phyloP scores from a whole-genome alignment of 441 rosid genomes.

The Gossypium trilobum region DNA sequence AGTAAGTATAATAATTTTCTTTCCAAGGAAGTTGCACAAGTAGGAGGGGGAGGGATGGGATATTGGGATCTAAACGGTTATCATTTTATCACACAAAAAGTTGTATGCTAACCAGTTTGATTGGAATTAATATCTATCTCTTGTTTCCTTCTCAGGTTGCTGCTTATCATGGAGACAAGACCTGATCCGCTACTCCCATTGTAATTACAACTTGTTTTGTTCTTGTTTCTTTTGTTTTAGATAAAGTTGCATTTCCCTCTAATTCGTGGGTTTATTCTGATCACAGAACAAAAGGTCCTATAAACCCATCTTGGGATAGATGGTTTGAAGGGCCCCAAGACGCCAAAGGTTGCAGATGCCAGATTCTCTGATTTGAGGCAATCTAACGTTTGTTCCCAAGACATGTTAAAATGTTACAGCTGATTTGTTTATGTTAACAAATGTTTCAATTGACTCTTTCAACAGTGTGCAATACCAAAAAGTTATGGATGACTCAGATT shows the following conservation, averaged over 20 bases:
- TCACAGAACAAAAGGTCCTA: constrained; percentile 61
- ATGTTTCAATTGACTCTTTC: neutral
- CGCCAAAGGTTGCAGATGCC: constrained; percentile 60
- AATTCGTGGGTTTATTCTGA: constrained; percentile 6
- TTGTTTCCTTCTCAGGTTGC: constrained; percentile 34
- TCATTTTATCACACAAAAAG: neutral
- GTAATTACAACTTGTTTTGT: constrained; percentile 28
- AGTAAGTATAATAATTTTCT: constrained; percentile 39
- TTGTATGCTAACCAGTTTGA: neutral
- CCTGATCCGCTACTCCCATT: constrained; percentile 68
- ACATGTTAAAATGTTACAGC: constrained; percentile 12
- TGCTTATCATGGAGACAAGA: constrained; percentile 26
- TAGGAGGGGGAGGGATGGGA: neutral
- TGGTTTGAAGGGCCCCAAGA: constrained; percentile 81
- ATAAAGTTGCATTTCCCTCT: constrained; percentile 4
- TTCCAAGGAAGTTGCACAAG: neutral
- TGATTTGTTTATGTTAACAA: constrained; percentile 10
- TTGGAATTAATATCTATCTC: constrained; percentile 11
- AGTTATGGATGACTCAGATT: neutral
- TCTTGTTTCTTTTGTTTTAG: constrained; percentile 1
- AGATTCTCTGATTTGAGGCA: constrained; percentile 43
- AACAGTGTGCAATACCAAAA: constrained; percentile 12
- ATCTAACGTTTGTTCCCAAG: constrained; percentile 16
- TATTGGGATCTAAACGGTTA: neutral
- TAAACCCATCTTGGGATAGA: constrained; percentile 57